Conservation (phyloP, 2,329 filamentous ascomycete species). For the Paecilomyces variotii region DNA sequence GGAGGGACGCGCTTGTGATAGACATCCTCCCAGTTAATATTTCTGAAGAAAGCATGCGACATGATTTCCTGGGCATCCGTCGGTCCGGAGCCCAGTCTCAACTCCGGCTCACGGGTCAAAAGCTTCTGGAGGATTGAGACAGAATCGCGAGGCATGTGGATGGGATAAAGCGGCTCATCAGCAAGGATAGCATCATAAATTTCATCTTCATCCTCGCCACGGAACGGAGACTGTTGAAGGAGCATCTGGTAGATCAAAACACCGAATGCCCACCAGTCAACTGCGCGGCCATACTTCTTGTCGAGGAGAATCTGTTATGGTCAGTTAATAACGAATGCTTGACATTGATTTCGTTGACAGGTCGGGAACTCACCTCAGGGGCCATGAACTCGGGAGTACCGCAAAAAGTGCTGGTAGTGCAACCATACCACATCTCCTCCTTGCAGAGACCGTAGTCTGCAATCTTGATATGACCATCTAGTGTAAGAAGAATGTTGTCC, state of each 20-base stretch:
- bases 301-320: slow-evolving; percentile 73
- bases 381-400: slow-evolving; percentile 99
- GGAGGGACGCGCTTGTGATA: slow-evolving; percentile 88
- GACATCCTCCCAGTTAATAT: slow-evolving; percentile 97
- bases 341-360: neutral
- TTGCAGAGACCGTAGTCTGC: slow-evolving; percentile 98
- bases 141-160: slow-evolving; percentile 96
- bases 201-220: slow-evolving; percentile 96
- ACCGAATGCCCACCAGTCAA: slow-evolving; percentile 99
- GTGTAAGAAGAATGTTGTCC: slow-evolving; percentile 83
- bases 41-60: slow-evolving; percentile 96
- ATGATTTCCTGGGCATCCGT: slow-evolving; percentile 98
- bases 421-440: slow-evolving; percentile 99
- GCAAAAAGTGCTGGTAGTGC: slow-evolving; percentile 95
- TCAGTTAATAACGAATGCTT: slow-evolving; percentile 13
- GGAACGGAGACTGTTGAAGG: slow-evolving; percentile 95
- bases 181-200: slow-evolving; percentile 98
- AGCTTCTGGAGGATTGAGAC: slow-evolving; percentile 97
- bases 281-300: slow-evolving; percentile 95
- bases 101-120: slow-evolving; percentile 86
- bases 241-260: slow-evolving; percentile 99
- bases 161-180: slow-evolving; percentile 94
- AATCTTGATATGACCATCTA: slow-evolving; percentile 98
- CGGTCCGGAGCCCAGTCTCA: slow-evolving; percentile 84
- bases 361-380: slow-evolving; percentile 61